Percentiles rank a stretch among this genome's conserved stretches.
Conservation (phyloP, 2,329 filamentous ascomycete genomes). For the Cyanodermella asteris region DNA sequence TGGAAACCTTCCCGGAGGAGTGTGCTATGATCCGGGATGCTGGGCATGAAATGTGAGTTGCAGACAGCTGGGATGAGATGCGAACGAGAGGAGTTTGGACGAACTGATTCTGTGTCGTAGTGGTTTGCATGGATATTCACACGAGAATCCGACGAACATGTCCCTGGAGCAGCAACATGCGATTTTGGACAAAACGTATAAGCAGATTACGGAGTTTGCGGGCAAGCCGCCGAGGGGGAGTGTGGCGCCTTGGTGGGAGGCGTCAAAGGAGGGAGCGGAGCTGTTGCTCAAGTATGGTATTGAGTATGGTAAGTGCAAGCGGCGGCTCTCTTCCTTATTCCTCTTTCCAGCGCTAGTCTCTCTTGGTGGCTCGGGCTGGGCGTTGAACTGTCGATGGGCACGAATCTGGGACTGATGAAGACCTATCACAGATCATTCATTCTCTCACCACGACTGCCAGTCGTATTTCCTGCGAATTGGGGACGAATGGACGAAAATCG, state of each 20-base stretch:
- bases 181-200: conserved; percentile 53
- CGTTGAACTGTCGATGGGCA: conserved; percentile 1
- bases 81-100: background rate
- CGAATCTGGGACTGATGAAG: background rate
- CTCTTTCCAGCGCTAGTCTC: conserved; percentile 5
- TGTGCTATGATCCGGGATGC: conserved; percentile 23
- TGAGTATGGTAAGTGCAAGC: conserved; percentile 15
- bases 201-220: conserved; percentile 46
- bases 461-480: conserved; percentile 19
- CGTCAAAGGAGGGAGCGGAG: conserved; percentile 10
- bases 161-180: conserved; percentile 53
- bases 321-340: conserved; percentile 4
- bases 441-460: conserved; percentile 21
- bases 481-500: conserved; percentile 17
- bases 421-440: conserved; percentile 17
- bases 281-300: conserved; percentile 20
- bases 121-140: conserved; percentile 49
- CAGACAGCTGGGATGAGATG: conserved; percentile 9
- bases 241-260: conserved; percentile 8
- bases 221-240: conserved; percentile 39
- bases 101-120: conserved; percentile 3
- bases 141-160: conserved; percentile 54
- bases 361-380: conserved; percentile 4
- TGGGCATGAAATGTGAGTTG: conserved; percentile 22
- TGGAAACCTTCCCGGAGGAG: conserved; percentile 28